Conservation (phyloP, 2,329 filamentous ascomycete genomes). For the Ampelomyces quisqualis region DNA sequence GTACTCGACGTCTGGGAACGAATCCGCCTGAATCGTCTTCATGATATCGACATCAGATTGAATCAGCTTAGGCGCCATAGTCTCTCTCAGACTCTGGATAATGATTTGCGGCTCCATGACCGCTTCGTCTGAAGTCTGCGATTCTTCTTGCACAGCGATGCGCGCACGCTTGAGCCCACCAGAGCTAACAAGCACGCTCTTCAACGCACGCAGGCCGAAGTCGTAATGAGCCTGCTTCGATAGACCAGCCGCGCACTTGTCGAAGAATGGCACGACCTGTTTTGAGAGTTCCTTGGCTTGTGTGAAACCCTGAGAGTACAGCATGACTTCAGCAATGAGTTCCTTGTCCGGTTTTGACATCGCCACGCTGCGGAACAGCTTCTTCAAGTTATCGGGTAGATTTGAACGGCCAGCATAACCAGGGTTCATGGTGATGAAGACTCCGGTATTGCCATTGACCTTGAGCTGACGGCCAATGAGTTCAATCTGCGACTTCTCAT, state of each 20-base stretch:
- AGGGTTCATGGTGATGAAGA: slow-evolving; percentile 99
- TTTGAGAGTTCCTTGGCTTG: slow-evolving; percentile 92
- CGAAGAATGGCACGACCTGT: slow-evolving; percentile 97
- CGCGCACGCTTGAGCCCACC: slow-evolving; percentile 90
- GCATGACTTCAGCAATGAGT: slow-evolving; percentile 98
- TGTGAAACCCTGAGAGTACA: slow-evolving; percentile 98
- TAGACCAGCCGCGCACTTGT: slow-evolving; percentile 75
- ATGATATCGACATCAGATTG: slow-evolving; percentile 88
- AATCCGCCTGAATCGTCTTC: slow-evolving; percentile 75
- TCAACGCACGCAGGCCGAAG: slow-evolving; percentile 94
- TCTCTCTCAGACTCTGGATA: slow-evolving; percentile 96
- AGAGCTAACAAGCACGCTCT: slow-evolving; percentile 97
- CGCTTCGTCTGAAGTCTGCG: slow-evolving; percentile 64
- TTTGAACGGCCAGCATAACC: slow-evolving; percentile 98
- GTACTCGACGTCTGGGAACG: slow-evolving; percentile 92
- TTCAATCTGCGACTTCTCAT: slow-evolving; percentile 87
- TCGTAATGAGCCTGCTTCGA: slow-evolving; percentile 99
- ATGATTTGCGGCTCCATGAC: slow-evolving; percentile 94
- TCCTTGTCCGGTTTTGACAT: slow-evolving; percentile 99
- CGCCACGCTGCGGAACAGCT: slow-evolving; percentile 96
- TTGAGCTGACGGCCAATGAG: slow-evolving; percentile 85
- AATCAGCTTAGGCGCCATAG: slow-evolving; percentile 96
- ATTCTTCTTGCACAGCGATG: slow-evolving; percentile 58
- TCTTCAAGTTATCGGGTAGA: slow-evolving; percentile 98
- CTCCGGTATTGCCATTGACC: slow-evolving; percentile 91